Base-by-base conservation (phyloP, 768 basidiomycete genomes). In the Candolleomyces eurysporus region DNA sequence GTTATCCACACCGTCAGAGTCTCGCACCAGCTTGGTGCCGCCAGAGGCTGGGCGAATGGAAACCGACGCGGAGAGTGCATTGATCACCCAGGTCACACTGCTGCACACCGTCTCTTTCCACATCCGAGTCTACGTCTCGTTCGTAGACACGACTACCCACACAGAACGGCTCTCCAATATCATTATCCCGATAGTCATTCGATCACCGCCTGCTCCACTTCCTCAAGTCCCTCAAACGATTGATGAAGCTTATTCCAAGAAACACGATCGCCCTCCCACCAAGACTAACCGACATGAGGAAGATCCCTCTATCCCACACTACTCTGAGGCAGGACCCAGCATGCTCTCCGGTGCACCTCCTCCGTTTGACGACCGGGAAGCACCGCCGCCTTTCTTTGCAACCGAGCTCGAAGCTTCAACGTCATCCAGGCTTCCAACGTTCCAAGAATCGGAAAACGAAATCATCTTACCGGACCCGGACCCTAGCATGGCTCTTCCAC, bases 41-140 rank as follows among this genome's bases (percentile, higher is more conserved):
- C 67, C 73, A 60, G 78, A 81, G 54, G 76, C 80, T 60, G 77
- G 75, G 49, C 76, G 83, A 53, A 72, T 76, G 61, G 84, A 88
- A 59, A 79, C 76, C 66, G 87, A 86, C 64, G 76, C 82, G 32
- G 86, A 89, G 56, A 91, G 88, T 66, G 83, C 87, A 14, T 84
- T 89, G 31, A 89, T 94, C 69, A 88, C 90, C 0, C 93, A 96
- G 71, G 74, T 82, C 3, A 93, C 94, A 0, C 81, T 96, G 13
- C 80, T 96, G 39, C 96, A 97, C 72, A 77, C 79, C n/a, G 85
- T 96, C 22, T 79, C 85, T 1, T 98, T 97, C 73, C 80, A 83
- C 45, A 76, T 98, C 57, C 81, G 85, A 56, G 77, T 95, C 21
- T 84, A 86, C 63, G 75, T 88, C 16, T 92, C 92, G 3, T 94